phyloP scores from a whole-genome alignment of 2,329 filamentous ascomycete genomes.

The Pseudonectria foliicola region DNA sequence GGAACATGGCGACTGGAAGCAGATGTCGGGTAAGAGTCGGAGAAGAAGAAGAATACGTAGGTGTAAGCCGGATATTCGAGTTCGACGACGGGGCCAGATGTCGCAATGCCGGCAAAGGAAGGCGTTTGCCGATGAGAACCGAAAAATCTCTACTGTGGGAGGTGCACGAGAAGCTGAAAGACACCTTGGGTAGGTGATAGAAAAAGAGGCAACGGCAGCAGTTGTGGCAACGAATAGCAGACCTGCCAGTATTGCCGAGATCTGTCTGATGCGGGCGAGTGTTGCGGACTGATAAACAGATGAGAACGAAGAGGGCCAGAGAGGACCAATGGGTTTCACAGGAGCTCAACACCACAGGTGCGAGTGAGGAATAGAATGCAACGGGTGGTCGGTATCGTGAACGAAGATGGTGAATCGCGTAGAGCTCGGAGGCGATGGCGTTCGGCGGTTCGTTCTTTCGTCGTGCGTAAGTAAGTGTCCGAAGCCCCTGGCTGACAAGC shows the following conservation, averaged over 20 bases:
- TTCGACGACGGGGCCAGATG: too few relatives aligned
- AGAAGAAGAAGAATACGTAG: conserved; percentile 15
- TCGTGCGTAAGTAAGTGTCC: too few relatives aligned
- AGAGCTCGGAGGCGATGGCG: conserved; percentile 2
- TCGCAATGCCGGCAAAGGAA: too few relatives aligned
- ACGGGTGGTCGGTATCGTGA: conserved; percentile 1
- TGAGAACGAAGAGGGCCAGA: conserved; percentile 16
- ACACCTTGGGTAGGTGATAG: too few relatives aligned
- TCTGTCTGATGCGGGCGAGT: conserved; percentile 9
- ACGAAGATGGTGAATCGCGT: conserved; percentile 8
- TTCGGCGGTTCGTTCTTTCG: not conserved
- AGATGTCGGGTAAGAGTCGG: conserved; percentile 14
- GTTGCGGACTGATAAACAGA: conserved; percentile 13
- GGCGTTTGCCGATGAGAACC: too few relatives aligned
- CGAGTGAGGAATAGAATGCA: conserved; percentile 10
- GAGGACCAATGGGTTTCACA: conserved; percentile 7
- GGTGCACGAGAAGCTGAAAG: too few relatives aligned
- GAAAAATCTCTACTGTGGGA: too few relatives aligned
- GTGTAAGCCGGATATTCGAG: too few relatives aligned
- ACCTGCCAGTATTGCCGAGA: too few relatives aligned
- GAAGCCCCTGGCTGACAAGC: conserved; percentile 9
- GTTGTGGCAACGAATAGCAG: too few relatives aligned
- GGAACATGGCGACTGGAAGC: conserved; percentile 22
- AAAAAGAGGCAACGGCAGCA: too few relatives aligned
- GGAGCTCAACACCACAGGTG: conserved; percentile 22